Evolutionary conservation across 2,329 filamentous ascomycete species (phyloP).

Genomic region (Alternaria longipes): DNA sequence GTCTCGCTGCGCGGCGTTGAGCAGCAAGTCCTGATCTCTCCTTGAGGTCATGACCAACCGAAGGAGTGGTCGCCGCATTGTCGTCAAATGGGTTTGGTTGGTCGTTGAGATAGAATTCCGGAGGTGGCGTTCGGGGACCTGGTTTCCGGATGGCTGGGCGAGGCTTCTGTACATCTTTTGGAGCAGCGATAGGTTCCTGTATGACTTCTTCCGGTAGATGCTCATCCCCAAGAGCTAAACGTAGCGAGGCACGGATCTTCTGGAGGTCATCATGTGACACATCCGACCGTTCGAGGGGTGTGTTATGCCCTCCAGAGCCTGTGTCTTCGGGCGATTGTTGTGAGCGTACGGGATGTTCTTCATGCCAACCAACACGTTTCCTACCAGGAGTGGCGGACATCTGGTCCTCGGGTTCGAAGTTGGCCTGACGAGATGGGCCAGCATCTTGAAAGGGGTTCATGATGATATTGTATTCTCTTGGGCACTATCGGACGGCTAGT

Average conservation of each 20-base stretch:
- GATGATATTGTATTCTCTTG: constrained; percentile 30
- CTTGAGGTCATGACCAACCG: constrained; percentile 33
- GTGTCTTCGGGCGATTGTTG: constrained; percentile 35
- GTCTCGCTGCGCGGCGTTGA: constrained; percentile 45
- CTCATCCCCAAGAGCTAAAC: constrained; percentile 45
- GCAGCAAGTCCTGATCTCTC: constrained; percentile 47
- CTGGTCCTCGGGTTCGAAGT: constrained; percentile 32
- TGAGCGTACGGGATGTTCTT: constrained; percentile 29
- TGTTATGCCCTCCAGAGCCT: constrained; percentile 40
- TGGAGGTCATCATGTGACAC: constrained; percentile 47
- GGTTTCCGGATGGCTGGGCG: constrained; percentile 50
- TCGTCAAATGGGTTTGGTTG: constrained; percentile 48
- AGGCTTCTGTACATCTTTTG: constrained; percentile 44
- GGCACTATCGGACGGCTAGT: constrained; percentile 14
- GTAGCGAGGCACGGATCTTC: constrained; percentile 47
- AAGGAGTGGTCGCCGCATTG: constrained; percentile 20
- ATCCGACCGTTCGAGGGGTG: constrained; percentile 42
- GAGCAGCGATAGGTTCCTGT: constrained; percentile 19
- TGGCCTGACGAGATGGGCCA: constrained; percentile 25
- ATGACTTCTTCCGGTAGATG: constrained; percentile 30
- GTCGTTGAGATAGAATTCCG: constrained; percentile 45
- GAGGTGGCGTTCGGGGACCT: constrained; percentile 40
- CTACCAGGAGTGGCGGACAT: constrained; percentile 41
- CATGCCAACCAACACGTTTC: constrained; percentile 49
- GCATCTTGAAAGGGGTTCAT: constrained; percentile 40